Conservation (phyloP, 257 asterid genomes). For the Nicotiana attenuata region DNA sequence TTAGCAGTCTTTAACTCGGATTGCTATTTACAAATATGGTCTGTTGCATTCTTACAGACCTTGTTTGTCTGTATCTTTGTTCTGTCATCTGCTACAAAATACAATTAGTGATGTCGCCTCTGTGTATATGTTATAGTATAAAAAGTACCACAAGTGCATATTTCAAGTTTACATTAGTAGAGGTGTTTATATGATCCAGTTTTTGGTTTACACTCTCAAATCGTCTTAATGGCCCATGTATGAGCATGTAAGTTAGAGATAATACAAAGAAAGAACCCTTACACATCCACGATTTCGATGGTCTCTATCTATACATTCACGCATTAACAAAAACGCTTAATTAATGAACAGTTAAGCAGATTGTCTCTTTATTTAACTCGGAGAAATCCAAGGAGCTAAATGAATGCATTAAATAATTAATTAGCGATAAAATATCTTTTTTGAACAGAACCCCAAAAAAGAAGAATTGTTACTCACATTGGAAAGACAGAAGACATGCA, state of each 20-base stretch:
- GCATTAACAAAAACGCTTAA: not conserved
- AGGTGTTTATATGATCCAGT: not conserved
- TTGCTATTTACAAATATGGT: not conserved
- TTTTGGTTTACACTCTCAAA: not conserved
- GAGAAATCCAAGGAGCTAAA: not conserved
- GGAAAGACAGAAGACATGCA: slow-evolving; percentile 18
- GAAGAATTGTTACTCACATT: slow-evolving; percentile 30
- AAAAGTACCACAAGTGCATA: not conserved
- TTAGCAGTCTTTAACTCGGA: not conserved
- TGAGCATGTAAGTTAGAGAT: too few species aligned
- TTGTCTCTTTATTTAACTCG: not conserved
- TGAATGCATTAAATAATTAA: not conserved
- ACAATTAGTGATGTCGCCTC: not conserved
- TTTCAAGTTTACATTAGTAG: not conserved
- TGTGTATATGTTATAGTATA: not conserved
- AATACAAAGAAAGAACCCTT: not conserved
- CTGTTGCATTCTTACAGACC: not conserved
- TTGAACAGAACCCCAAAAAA: not conserved
- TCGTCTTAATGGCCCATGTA: not conserved
- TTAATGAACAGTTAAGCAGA: not conserved
- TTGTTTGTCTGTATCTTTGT: not conserved
- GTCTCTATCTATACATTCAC: not conserved
- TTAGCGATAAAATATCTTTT: not conserved
- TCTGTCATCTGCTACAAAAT: not conserved
- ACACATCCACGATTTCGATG: not conserved